A percentile compares a stretch with the other conserved stretches of the same genome.
phyloP scores from a whole-genome alignment of 2,329 filamentous ascomycete species.

The Pyricularia sp. region DNA sequence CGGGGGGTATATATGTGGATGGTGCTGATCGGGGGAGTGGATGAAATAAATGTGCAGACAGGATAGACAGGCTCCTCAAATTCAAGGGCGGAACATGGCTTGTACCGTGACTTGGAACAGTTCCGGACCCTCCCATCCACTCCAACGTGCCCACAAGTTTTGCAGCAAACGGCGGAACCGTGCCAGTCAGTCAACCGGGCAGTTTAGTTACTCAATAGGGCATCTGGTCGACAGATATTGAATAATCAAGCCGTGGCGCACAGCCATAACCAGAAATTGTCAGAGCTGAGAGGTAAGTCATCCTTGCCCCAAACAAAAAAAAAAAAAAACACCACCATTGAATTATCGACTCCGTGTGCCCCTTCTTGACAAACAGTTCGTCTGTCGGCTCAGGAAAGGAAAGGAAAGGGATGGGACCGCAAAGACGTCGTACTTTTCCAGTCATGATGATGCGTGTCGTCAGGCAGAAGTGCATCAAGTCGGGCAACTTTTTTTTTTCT shows the following conservation, averaged over 20 bases:
- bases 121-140: not conserved
- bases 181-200: not conserved
- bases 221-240: not conserved
- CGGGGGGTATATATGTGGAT: slow-evolving; percentile 1
- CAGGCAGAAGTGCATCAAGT: slow-evolving; percentile 34
- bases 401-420: slow-evolving; percentile 1
- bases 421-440: slow-evolving; percentile 3
- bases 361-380: slow-evolving; percentile 6
- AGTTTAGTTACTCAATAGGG: not conserved
- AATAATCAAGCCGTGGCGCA: not conserved
- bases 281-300: not conserved
- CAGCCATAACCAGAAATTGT: not conserved
- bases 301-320: not conserved
- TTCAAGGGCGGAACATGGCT: not conserved
- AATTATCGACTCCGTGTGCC: slow-evolving; percentile 4
- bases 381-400: slow-evolving; percentile 10
- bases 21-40: not conserved
- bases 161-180: not conserved
- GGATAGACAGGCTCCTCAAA: not conserved
- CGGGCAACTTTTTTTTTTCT: slow-evolving; percentile 26
- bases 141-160: not conserved
- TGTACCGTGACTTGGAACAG: slow-evolving; percentile 2
- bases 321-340: not conserved
- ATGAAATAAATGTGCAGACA: not conserved
- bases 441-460: slow-evolving; percentile 13